Evolutionary conservation across 148 eudicot genomes (phyloP), one percentile per base, ranked within the genome.

Genomic region (Silene latifolia): DNA sequence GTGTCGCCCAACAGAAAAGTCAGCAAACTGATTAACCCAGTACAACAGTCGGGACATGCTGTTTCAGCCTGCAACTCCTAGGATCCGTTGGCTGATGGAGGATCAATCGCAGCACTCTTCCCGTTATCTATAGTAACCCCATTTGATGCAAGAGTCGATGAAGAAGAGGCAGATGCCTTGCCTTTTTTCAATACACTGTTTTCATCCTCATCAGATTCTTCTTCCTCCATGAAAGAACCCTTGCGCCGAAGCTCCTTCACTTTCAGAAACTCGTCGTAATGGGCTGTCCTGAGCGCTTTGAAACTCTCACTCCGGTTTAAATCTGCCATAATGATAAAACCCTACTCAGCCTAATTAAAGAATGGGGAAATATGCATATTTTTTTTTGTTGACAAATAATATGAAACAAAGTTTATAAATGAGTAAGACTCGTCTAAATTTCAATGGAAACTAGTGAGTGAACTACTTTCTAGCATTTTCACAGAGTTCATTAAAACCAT

Each of bases 261-360:
- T 81, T 87, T 90, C 71, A 58, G 84, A 75, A 86, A 94, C 81
- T 91, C 98, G 44, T 94, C 91, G 72, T 94, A 94, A 73, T 94
- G 98, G 39, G 84, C 93, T 80, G 87, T 87, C 71, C 98, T 85
- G 51, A 82, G 97, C 86, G 92, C 97, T 85, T 85, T 88, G 79
- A 93, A 93, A 65, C 85, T 87, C 73, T 42, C 59, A 57, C 82
- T 84, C 83, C 80, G 81, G 63, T 82, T 90, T 25, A 89, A 79
- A 80, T 80, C 93, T 83, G 72, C 59, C 47, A 68, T 8, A 20
- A 51, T 39, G 59, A 83, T 62, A 35, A 42, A 68, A 69, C 27
- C 23, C 27, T 24, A 59, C 53, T 69, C 29, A 62, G 20, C 63
- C 6, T 11, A 7, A 18, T 15, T 56, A 7, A 78, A 42, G 42